Conservation (phyloP, 169 alveolate genomes). For the Cystoisospora suis region DNA sequence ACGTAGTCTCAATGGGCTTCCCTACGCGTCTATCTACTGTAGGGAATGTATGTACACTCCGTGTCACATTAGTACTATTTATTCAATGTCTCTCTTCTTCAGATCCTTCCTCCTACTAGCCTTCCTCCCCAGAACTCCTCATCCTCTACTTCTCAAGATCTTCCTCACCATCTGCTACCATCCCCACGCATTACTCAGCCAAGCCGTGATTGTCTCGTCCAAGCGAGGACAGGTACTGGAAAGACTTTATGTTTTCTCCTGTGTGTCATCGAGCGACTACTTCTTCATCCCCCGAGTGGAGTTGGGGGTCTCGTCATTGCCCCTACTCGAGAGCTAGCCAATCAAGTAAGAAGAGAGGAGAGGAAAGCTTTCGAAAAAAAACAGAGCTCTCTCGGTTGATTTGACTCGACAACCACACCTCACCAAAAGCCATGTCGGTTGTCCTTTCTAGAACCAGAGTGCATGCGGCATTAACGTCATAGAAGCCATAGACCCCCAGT, state of each 20-base stretch:
- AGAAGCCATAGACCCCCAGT: no score
- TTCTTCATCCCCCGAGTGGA: slow-evolving; percentile 82
- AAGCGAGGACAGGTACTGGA: slow-evolving; percentile 96
- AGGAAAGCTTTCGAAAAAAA: no score
- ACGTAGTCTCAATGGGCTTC: no score
- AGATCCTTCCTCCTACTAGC: background rate
- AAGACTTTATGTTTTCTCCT: slow-evolving; percentile 89
- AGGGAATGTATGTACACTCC: no score
- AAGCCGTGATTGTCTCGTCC: slow-evolving; percentile 86
- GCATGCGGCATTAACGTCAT: no score
- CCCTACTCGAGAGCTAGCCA: slow-evolving; percentile 96
- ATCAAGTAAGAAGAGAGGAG: slow-evolving; percentile 85
- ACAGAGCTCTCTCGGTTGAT: no score
- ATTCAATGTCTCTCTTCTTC: background rate
- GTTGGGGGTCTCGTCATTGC: slow-evolving; percentile 90
- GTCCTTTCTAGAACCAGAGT: no score
- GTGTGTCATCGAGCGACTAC: slow-evolving; percentile 76
- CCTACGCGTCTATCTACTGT: no score
- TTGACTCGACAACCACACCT: no score
- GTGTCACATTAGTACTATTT: no score
- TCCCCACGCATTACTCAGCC: background rate
- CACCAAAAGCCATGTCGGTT: no score
- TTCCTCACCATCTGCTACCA: no score
- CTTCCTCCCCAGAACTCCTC: background rate
- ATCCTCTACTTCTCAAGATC: background rate